These are phyloP conservation scores for Thermothelomyces thermophilus DNA, from an alignment of 2,329 filamentous ascomycete species.

Conservation along the genomic window DNA sequence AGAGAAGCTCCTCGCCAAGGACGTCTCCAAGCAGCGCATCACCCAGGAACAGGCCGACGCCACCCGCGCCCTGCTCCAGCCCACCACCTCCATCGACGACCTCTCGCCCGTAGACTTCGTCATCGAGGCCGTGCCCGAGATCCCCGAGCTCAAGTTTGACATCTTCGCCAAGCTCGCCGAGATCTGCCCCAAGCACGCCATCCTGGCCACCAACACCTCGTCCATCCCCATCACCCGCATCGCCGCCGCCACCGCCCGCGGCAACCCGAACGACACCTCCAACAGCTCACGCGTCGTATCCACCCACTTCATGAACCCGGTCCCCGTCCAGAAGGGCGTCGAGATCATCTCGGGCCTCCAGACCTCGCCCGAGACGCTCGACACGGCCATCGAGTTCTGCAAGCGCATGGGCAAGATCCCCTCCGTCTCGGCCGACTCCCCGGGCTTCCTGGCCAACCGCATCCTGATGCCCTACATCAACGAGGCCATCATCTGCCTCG, in stretches of 20 bases:
- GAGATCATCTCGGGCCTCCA: constrained; percentile 95
- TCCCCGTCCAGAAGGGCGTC: constrained; percentile 92
- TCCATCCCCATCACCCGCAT: constrained; percentile 97
- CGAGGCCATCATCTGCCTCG: constrained; percentile 91
- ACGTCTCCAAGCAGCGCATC: constrained; percentile 80
- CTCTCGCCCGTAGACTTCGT: constrained; percentile 88
- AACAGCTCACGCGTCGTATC: constrained; percentile 83
- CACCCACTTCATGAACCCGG: constrained; percentile 99
- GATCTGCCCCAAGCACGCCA: constrained; percentile 75
- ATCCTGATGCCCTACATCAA: constrained; percentile 99
- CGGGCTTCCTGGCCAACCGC: constrained; percentile 91
- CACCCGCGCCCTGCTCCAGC: constrained; percentile 60
- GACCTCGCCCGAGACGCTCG: constrained; percentile 74
- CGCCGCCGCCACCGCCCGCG: constrained; percentile 72
- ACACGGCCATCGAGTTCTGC: constrained; percentile 78
- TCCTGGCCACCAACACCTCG: constrained; percentile 97
- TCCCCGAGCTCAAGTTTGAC: constrained; percentile 75
- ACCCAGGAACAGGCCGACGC: constrained; percentile 74
- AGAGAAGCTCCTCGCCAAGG: constrained; percentile 91
- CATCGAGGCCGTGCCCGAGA: constrained; percentile 95
- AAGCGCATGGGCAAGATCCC: constrained; percentile 88
- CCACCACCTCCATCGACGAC: constrained; percentile 67
- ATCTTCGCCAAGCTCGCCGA: constrained; percentile 81
- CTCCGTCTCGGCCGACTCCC: constrained; percentile 80
- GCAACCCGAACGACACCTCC: constrained; percentile 67